Evolutionary conservation across 1,284 basidiomycete species (phyloP), one percentile per base, ranked within the genome.

Genomic region (Spongiforma sp.): DNA sequence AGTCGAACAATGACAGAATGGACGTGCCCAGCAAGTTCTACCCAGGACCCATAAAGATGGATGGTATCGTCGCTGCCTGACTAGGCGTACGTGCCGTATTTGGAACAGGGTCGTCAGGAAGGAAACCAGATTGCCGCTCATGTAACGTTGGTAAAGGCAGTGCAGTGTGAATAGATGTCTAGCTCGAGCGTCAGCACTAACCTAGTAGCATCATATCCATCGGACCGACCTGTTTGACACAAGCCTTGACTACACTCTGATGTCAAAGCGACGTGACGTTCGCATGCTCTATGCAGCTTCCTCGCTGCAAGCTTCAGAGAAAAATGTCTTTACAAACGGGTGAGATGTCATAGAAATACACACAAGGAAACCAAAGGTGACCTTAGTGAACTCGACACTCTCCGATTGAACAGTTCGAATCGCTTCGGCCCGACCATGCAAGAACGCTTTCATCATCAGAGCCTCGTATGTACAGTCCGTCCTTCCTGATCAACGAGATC

Each of bases 401-500:
- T 94, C 86, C 6, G 89, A 90, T 77, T 96, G 94, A 11, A 98
- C 93, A 0, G 94, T 94, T 17, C 96, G 83, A 68, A 99, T 98
- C 0, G 96, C 94, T 81, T 99, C 97, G 1, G 97, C 99, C 9
- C 97, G 85, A 4, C 97, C 97, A 75, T 98, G 97, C 68, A 96
- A 77, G 80, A 96, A 99, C 5, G 91, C 82, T 80, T 99, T 99
- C 60, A 95, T 99, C 97, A 99, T 99, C 17, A 96, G 97, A 0
- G 97, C 96, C 78, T 99, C 97, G 77, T 99, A 99, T 3, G 94
- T 95, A 75, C 94, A 96, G 77, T 98, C 96, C 63, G 92, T 91
- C 12, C 95, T 86, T 12, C 94, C 91, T 90, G 62, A 14, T 12
- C 5, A 17, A 26, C 2, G 9, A 24, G n/a, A n/a, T 66, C 9